Evolutionary conservation across 73 alveolate species (phyloP).

Genomic region (Blepharisma japonicum): DNA sequence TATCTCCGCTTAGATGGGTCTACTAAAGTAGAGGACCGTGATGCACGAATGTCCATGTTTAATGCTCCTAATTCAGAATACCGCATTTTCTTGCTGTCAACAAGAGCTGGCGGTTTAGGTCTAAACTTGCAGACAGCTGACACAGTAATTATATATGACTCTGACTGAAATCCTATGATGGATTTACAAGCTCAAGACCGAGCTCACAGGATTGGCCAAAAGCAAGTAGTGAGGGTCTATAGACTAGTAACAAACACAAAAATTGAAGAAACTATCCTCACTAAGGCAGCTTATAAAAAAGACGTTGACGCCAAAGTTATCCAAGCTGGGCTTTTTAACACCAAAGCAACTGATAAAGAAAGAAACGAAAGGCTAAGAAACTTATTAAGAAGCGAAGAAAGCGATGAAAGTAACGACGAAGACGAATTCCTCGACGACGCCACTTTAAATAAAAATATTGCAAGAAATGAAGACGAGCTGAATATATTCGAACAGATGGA

Average conservation of each 20-base stretch:
- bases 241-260: slow-evolving; percentile 90
- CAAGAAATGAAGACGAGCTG: slow-evolving; percentile 85
- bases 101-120: slow-evolving; percentile 97
- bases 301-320: slow-evolving; percentile 95
- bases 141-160: slow-evolving; percentile 94
- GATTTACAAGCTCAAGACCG: slow-evolving; percentile 98
- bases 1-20: slow-evolving; percentile 94
- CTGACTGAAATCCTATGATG: slow-evolving; percentile 99
- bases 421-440: slow-evolving; percentile 92
- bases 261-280: slow-evolving; percentile 91
- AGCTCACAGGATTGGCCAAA: slow-evolving; percentile 98
- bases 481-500: slow-evolving; percentile 39
- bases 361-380: slow-evolving; percentile 91
- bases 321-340: slow-evolving; percentile 94
- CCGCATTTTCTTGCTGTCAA: slow-evolving; percentile 81
- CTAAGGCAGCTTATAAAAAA: slow-evolving; percentile 94
- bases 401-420: slow-evolving; percentile 70
- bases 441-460: slow-evolving; percentile 87
- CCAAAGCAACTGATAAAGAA: slow-evolving; percentile 90
- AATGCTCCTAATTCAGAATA: slow-evolving; percentile 69
- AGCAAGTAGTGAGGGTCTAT: slow-evolving; percentile 93
- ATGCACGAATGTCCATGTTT: slow-evolving; percentile 69
- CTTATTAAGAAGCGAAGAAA: slow-evolving; percentile 66
- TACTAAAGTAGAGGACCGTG: slow-evolving; percentile 95
- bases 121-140: slow-evolving; percentile 91